phyloP scores from a whole-genome alignment of 768 basidiomycete genomes.

The Serendipita sp. region DNA sequence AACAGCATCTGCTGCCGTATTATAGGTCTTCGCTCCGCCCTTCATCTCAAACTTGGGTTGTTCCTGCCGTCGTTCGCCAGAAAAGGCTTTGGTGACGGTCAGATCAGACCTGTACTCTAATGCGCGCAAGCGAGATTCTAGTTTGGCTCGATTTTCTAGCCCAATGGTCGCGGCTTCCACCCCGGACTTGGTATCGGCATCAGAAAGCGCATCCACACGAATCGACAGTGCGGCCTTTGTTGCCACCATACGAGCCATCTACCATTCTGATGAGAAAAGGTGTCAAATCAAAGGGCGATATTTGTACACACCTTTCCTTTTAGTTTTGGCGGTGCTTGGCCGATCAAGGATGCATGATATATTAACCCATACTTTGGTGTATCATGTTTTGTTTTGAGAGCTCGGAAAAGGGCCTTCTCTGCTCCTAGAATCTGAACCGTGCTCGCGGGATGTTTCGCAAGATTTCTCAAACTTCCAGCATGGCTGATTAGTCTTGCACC shows the following conservation, averaged over 20 bases:
- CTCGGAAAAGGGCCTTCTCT: constrained; percentile 62
- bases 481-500: constrained; percentile 61
- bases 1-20: constrained; percentile 67
- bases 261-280: neutral
- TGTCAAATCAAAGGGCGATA: constrained; percentile 2
- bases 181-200: constrained; percentile 79
- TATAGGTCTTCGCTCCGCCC: constrained; percentile 62
- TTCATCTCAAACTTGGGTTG: constrained; percentile 69
- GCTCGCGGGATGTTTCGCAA: constrained; percentile 64
- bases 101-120: constrained; percentile 72
- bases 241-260: constrained; percentile 99
- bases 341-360: constrained; percentile 93
- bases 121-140: constrained; percentile 81
- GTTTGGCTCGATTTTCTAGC: constrained; percentile 82
- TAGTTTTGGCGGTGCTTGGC: constrained; percentile 91
- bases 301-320: constrained; percentile 67
- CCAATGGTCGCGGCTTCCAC: constrained; percentile 71
- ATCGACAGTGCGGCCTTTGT: constrained; percentile 95
- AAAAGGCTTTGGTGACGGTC: constrained; percentile 10
- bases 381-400: constrained; percentile 73
- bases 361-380: constrained; percentile 99
- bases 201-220: constrained; percentile 92
- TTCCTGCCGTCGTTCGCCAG: constrained; percentile 55
- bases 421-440: constrained; percentile 64
- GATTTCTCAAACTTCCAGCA: constrained; percentile 49